Evolutionary conservation across 2,329 filamentous ascomycete species (phyloP), one percentile per base, ranked within the genome.

Genomic region (Tolypocladium endophyticum): DNA sequence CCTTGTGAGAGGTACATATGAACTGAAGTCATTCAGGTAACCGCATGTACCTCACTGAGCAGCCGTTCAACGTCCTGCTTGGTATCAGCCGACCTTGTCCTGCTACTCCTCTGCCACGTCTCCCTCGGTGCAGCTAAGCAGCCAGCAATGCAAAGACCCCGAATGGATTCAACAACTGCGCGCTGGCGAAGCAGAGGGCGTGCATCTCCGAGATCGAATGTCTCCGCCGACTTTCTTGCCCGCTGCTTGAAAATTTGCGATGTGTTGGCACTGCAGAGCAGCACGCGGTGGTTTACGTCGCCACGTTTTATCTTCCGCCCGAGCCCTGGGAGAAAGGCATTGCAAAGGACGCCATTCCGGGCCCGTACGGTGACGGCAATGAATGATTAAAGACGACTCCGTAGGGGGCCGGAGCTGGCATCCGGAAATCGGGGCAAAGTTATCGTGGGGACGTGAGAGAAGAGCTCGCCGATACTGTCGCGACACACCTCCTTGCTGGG

Each of bases 291-390:
- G n/a, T 25, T 5, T 58, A 9, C 9, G 45, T 33, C 11, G 25
- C 39, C 41, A 33, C 14, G 25, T 20, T 41, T 3, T 58, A 20
- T 53, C 30, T 36, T 30, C n/a, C 25, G 18, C 25, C 35, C 43
- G 38, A 53, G 18, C 12, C 9, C 43, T 36, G 47, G 30, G 47
- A 30, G 35, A 55, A 55, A 38, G 30, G 30, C 14, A 38, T 20
- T 2, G 35, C 56, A n/a, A 43, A 18, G 33, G n/a, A 52, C 47
- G 47, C 39, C 55, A 39, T 59, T 59, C 58, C 60, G 60, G 58
- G 23, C 35, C 60, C 60, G 60, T 56, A 35, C 55, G 60, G 58
- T 59, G 47, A 61, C 58, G 58, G 55, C 23, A 36, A 39, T 20
- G 39, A 47, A 18, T 8, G 4, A 39, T 50, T 39, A 38, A 28